Base-by-base conservation (phyloP, 2,329 filamentous ascomycete genomes). In the Diaporthe sp. region DNA sequence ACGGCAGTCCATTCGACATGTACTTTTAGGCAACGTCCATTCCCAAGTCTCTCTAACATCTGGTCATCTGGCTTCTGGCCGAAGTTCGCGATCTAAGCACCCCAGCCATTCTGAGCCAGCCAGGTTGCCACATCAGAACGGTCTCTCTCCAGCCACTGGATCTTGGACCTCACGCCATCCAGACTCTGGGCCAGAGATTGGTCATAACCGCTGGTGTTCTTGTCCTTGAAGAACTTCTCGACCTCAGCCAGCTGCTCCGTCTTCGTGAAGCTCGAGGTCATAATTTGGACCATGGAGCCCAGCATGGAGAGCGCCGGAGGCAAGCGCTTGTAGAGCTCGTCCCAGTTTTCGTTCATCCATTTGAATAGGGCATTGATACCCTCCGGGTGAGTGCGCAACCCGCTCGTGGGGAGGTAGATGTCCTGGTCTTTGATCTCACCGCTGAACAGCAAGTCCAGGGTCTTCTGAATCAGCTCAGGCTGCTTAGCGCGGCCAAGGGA, bases 341-440 rank as follows among this genome's bases (percentile, higher is more conserved):
- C 94, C 95, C 96, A 98, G 85, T 97, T 97, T 78, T 92, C 88
- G 81, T 92, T 94, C 87, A 97, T 88, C 94, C 94, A 98, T 25
- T 83, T 84, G 89, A 94, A 98, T 73, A 98, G 89, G 10, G 94
- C 94, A 73, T 94, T 87, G 72, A 97, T 93, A 78, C 96, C 96
- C 56, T 92, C 91, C 10, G 91, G 86, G 81, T 97, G 94, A 70
- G 90, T 90, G 74, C 96, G 91, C 37, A 98, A 89, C 10, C 94
- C 94, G 44, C 91, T 90, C 51, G 97, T 90, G 1, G 96, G 96
- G 81, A 98, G 92, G 85, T 98, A 98, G 77, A 98, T 92, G 83
- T 98, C 96, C 83, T 98, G 96, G 77, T 94, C 95, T 87, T 97
- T 97, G 84, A 98, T 93, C 78, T 97, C 93, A 76, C 92, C 91